Base-by-base conservation (phyloP, 2,329 filamentous ascomycete species). In the Verticillium tricorpus region DNA sequence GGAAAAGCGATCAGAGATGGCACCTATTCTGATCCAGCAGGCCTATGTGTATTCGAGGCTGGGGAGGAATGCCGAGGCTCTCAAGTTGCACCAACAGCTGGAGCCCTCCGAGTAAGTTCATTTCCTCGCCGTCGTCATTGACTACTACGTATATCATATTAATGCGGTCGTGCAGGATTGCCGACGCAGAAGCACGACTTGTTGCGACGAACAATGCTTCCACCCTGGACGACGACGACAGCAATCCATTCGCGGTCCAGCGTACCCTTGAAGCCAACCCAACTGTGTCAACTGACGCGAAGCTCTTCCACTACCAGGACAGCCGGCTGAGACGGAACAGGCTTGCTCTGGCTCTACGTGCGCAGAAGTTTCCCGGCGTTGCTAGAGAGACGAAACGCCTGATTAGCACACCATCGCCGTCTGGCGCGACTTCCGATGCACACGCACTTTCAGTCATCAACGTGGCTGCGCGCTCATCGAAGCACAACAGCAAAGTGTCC, bases 21-120 rank as follows among this genome's bases (percentile, higher is more conserved):
- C 91, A 34, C 89, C 91, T 11, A 93, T 96, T 62, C 80, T 88
- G 35, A 84, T 91, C 28, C 92, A 95, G 74, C 88, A 92, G 69
- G 83, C 90, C 31, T 93, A 89, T 68, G 88, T 92, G 1, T 81
- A 90, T 62, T 83, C 84, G 2, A 86, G 84, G 66, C 73, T 90
- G 64, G 90, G 89, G 19, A 88, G 88, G 68, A 69, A 79, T 17
- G 82, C 86, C 31, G 88, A 93, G 67, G 90, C 90, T 0, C 79
- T 83, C 57, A 79, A 83, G 54, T 70, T 93, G 37, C 85, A 86
- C 58, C 82, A 81, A 59, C 82, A 81, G n/a, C 78, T 93, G 34
- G 82, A 82, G n/a, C 75, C 83, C 61, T 76, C 82, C 58, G 82
- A 85, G 88, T 91, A 77, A 73, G 87, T 15, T 34, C 25, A 8